phyloP scores from a whole-genome alignment of 2,329 filamentous ascomycete species.

The Botrytis porri region DNA sequence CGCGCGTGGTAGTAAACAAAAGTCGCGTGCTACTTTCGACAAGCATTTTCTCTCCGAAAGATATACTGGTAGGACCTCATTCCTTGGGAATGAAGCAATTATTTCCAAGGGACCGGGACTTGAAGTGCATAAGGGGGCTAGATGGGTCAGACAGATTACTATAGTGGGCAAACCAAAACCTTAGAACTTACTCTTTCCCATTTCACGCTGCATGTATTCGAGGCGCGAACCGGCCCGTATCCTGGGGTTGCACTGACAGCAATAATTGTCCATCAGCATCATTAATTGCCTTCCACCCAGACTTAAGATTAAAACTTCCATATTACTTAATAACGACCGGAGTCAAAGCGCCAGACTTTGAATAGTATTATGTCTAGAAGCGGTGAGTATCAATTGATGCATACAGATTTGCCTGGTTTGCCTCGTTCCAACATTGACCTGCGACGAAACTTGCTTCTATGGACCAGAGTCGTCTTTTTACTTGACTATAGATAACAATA shows the following conservation, averaged over 20 bases:
- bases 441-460: not conserved
- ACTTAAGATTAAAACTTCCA: not conserved
- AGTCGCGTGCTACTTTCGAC: not conserved
- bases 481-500: not conserved
- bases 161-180: not conserved
- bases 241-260: not conserved
- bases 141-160: not conserved
- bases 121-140: not conserved
- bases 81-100: not conserved
- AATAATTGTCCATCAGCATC: not conserved
- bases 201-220: not conserved
- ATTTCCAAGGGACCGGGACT: not conserved
- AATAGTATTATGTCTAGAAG: not conserved
- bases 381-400: not conserved
- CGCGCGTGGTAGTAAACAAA: not conserved
- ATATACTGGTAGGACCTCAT: not conserved
- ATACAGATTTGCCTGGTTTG: not conserved
- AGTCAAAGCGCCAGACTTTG: not conserved
- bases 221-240: not conserved
- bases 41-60: not conserved
- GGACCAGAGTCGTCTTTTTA: not conserved
- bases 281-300: not conserved
- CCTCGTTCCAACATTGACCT: not conserved
- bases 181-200: not conserved
- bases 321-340: not conserved